Percentiles rank a stretch among this genome's conserved stretches.
These are phyloP conservation scores for Mycena vitilis DNA, from an alignment of 768 basidiomycete genomes.

Conservation along the genomic window DNA sequence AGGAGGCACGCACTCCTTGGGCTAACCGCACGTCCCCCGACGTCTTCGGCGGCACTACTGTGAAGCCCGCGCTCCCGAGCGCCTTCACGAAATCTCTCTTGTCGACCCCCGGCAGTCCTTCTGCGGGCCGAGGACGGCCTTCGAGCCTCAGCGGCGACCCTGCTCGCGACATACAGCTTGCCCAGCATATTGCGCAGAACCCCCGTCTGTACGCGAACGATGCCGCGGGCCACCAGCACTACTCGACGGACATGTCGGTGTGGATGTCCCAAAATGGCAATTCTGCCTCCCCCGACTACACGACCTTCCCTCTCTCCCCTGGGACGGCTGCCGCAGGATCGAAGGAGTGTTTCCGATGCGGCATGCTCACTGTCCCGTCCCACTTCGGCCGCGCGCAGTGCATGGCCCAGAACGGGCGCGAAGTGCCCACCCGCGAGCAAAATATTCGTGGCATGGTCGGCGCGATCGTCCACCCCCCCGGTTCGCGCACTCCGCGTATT, in stretches of 20 bases:
- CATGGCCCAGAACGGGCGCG: too few species aligned
- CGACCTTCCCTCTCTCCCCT: too few species aligned
- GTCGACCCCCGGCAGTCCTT: constrained; percentile 8
- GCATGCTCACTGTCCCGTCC: background rate
- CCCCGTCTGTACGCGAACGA: constrained; percentile 15
- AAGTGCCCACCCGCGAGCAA: too few species aligned
- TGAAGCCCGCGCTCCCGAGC: background rate
- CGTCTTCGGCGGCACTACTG: constrained; percentile 15
- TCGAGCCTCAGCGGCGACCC: constrained; percentile 18
- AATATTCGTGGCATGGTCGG: too few species aligned
- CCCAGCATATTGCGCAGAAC: background rate
- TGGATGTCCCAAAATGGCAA: constrained; percentile 21
- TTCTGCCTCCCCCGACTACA: background rate
- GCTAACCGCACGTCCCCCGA: background rate
- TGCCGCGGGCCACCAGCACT: constrained; percentile 9
- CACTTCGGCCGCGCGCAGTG: too few species aligned
- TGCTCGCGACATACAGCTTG: background rate
- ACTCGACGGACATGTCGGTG: background rate
- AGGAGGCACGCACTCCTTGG: too few species aligned
- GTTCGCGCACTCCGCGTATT: too few species aligned
- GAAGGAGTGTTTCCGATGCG: too few species aligned
- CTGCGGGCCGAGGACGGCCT: background rate
- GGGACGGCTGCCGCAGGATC: too few species aligned
- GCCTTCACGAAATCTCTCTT: constrained; percentile 1
- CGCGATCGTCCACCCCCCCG: too few species aligned